These are phyloP conservation scores for Wallacemonas sp. DNA, from an alignment of 208 protist genomes.

Conservation along the genomic window DNA sequence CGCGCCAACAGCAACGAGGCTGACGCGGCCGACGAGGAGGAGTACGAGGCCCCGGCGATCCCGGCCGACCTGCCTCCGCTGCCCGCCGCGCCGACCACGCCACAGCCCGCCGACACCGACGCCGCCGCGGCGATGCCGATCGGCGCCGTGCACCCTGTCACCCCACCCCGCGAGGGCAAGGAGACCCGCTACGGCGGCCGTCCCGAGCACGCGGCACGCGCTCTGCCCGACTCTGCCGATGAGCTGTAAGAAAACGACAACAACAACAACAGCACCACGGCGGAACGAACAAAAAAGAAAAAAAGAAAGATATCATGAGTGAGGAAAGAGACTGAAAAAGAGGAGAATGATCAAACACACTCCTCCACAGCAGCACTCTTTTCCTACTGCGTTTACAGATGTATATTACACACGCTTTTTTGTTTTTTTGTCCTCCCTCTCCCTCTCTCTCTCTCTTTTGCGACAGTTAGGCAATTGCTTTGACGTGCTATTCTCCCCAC, in stretches of 20 bases:
- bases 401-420: too few relatives aligned
- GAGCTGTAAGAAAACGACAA: conserved; percentile 4
- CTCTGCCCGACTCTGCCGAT: background rate
- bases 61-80: conserved; percentile 18
- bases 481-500: too few relatives aligned
- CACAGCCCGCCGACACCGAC: background rate
- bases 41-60: conserved; percentile 19
- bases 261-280: background rate
- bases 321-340: background rate
- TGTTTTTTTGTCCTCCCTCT: too few relatives aligned
- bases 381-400: too few relatives aligned
- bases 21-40: conserved; percentile 19
- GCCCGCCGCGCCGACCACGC: conserved; percentile 8
- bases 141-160: background rate
- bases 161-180: conserved; percentile 12
- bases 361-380: background rate
- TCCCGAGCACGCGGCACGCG: background rate
- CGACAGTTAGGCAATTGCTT: too few relatives aligned
- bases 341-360: background rate
- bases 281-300: conserved; percentile 4
- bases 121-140: background rate
- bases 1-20: conserved; percentile 20
- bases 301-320: conserved; percentile 21
- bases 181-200: conserved; percentile 16
- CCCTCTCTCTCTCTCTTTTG: too few relatives aligned